phyloP scores from a whole-genome alignment of 139 green algal species.

The Ettlia oleoabundans region DNA sequence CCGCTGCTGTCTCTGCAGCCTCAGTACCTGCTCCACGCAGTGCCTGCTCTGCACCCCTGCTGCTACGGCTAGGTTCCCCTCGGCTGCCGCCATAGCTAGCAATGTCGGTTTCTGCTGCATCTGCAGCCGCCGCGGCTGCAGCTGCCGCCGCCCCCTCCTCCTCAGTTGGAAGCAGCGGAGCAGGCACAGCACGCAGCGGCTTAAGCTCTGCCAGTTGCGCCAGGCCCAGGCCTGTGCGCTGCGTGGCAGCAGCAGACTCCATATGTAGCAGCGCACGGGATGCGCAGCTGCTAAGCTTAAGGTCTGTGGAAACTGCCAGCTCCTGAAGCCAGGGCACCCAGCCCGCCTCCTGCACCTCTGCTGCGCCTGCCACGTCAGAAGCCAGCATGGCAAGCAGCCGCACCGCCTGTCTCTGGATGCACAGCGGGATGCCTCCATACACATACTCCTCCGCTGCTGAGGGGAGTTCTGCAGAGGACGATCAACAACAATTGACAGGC shows the following conservation, averaged over 20 bases:
- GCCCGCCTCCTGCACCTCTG: slow-evolving; percentile 16
- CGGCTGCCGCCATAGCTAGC: too few relatives aligned
- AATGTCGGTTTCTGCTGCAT: neutral
- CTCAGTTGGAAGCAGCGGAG: slow-evolving; percentile 20
- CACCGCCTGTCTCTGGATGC: slow-evolving; percentile 4
- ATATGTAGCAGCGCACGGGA: slow-evolving; percentile 71
- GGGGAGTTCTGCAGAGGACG: neutral
- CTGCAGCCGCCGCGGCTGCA: neutral
- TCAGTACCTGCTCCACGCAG: neutral
- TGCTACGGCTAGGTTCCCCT: too few relatives aligned
- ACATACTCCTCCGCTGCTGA: neutral
- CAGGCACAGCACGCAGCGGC: neutral
- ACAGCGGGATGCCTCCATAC: slow-evolving; percentile 10
- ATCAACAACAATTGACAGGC: too few relatives aligned
- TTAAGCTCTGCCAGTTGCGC: neutral
- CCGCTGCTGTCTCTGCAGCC: slow-evolving; percentile 16
- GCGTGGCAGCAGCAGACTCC: slow-evolving; percentile 42
- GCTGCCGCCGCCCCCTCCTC: neutral
- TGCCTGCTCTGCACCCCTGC: neutral
- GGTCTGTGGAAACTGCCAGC: slow-evolving; percentile 57
- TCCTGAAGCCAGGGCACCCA: slow-evolving; percentile 67
- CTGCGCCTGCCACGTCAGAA: slow-evolving; percentile 39
- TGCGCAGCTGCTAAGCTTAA: slow-evolving; percentile 70
- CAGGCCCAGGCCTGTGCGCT: slow-evolving; percentile 1
- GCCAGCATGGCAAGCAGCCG: slow-evolving; percentile 74